Evolutionary conservation across 2,329 filamentous ascomycete species (phyloP).

Genomic region (Peltaster fructicola): DNA sequence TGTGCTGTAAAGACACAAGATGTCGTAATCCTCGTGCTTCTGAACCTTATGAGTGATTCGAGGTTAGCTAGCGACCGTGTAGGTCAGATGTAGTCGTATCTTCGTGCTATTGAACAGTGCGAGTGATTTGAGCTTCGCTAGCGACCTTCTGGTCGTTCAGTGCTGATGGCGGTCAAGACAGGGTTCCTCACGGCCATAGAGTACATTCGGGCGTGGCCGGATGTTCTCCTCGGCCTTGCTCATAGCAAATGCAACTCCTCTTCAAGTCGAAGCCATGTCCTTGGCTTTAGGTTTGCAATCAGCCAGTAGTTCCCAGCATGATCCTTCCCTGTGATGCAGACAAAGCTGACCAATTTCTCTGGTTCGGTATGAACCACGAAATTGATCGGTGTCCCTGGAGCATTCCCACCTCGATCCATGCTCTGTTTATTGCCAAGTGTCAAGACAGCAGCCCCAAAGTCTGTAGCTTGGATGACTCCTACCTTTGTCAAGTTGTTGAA

Average conservation of each 20-base stretch:
- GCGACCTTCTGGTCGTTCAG: too few species aligned
- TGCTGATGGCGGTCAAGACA: too few species aligned
- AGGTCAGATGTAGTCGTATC: too few species aligned
- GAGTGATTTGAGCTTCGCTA: too few species aligned
- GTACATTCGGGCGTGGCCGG: too few species aligned
- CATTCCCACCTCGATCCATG: conserved; percentile 1
- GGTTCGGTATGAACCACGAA: background rate
- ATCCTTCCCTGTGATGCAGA: conserved; percentile 18
- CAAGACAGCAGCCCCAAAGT: conserved; percentile 20
- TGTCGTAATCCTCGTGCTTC: too few species aligned
- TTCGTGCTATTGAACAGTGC: too few species aligned
- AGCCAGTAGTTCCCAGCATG: conserved; percentile 18
- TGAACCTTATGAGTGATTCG: too few species aligned
- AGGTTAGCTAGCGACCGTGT: too few species aligned
- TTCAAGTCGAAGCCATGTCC: background rate
- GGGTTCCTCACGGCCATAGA: too few species aligned
- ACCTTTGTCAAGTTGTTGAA: conserved; percentile 25
- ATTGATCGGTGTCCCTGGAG: background rate
- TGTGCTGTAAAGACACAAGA: too few species aligned
- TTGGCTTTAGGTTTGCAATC: conserved; percentile 3
- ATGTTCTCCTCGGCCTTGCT: too few species aligned
- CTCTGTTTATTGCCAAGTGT: conserved; percentile 4
- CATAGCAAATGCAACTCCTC: background rate
- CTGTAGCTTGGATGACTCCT: conserved; percentile 18
- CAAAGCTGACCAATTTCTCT: conserved; percentile 4